Evolutionary conservation across 192 early-diverging fungal genomes (phyloP).

Genomic region (Borealophlyctis nickersoniae): DNA sequence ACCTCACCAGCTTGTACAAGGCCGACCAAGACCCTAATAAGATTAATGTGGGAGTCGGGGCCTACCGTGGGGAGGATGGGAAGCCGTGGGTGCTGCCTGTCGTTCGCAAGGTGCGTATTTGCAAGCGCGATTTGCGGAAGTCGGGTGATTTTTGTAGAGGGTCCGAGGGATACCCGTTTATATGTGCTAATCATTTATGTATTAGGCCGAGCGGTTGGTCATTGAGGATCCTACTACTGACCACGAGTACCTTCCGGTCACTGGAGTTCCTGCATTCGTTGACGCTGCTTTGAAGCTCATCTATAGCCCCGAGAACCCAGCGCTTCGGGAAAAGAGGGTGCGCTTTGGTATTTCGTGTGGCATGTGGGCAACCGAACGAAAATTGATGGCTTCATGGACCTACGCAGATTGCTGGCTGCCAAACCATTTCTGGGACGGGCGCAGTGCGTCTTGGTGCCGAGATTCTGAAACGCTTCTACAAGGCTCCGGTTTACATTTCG

Average conservation of each 20-base stretch:
- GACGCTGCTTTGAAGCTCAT: constrained; percentile 79
- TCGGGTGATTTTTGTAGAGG: too few relatives aligned
- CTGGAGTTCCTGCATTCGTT: constrained; percentile 75
- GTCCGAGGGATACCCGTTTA: too few relatives aligned
- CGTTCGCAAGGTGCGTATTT: constrained; percentile 71
- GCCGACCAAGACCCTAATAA: constrained; percentile 75
- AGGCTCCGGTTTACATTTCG: constrained; percentile 78
- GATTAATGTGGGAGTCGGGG: constrained; percentile 94
- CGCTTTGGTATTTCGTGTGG: constrained; percentile 8
- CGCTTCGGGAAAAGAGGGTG: constrained; percentile 68
- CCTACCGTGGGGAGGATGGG: constrained; percentile 86
- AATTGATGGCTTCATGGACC: constrained; percentile 11
- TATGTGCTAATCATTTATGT: too few relatives aligned
- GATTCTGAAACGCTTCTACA: constrained; percentile 74
- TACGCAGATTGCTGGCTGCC: constrained; percentile 55
- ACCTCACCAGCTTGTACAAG: constrained; percentile 78
- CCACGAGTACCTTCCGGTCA: constrained; percentile 94
- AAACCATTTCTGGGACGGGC: constrained; percentile 95
- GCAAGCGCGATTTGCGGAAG: not conserved
- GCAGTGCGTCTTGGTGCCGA: constrained; percentile 81
- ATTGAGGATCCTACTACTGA: constrained; percentile 66
- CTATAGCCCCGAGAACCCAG: constrained; percentile 72
- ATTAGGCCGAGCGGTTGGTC: constrained; percentile 71
- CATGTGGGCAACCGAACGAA: not conserved
- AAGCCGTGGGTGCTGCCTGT: constrained; percentile 96